These are phyloP conservation scores for Clausena lansium DNA, from an alignment of 345 rosid species.

Conservation along the genomic window DNA sequence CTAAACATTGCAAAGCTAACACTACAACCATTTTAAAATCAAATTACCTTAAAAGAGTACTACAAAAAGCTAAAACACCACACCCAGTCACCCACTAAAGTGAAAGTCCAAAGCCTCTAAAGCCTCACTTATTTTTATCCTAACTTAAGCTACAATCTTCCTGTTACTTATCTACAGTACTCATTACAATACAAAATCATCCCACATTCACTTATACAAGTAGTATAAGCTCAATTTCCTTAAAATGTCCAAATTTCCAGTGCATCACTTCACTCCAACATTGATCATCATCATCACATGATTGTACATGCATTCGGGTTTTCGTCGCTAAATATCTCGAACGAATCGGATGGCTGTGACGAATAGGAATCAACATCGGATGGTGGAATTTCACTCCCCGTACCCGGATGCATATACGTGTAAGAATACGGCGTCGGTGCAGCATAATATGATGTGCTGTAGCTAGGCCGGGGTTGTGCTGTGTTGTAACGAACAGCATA, in stretches of 20 bases:
- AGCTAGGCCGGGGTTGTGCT: conserved; percentile 37
- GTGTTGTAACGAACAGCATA: conserved; percentile 56
- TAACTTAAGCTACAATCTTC: conserved; percentile 13
- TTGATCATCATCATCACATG: conserved; percentile 37
- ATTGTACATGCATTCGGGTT: conserved; percentile 83
- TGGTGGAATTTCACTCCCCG: conserved; percentile 22
- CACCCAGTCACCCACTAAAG: neutral
- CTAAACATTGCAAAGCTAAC: conserved; percentile 17
- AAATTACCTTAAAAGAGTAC: conserved; percentile 9
- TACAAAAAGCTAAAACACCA: conserved; percentile 5
- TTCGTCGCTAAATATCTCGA: conserved; percentile 82
- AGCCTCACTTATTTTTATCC: conserved; percentile 16
- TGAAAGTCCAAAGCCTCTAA: neutral
- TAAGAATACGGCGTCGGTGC: conserved; percentile 34
- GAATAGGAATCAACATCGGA: conserved; percentile 29
- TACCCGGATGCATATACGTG: conserved; percentile 37
- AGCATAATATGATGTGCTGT: conserved; percentile 28
- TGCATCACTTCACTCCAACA: neutral
- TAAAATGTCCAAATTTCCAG: neutral
- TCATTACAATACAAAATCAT: conserved; percentile 3
- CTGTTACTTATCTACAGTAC: conserved; percentile 22
- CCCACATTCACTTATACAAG: conserved; percentile 22
- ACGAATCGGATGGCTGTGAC: conserved; percentile 50
- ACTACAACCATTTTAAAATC: neutral
- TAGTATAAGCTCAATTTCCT: conserved; percentile 13